Conservation (phyloP, 805 yeast genomes). For the Jamesozyma lodderae region DNA sequence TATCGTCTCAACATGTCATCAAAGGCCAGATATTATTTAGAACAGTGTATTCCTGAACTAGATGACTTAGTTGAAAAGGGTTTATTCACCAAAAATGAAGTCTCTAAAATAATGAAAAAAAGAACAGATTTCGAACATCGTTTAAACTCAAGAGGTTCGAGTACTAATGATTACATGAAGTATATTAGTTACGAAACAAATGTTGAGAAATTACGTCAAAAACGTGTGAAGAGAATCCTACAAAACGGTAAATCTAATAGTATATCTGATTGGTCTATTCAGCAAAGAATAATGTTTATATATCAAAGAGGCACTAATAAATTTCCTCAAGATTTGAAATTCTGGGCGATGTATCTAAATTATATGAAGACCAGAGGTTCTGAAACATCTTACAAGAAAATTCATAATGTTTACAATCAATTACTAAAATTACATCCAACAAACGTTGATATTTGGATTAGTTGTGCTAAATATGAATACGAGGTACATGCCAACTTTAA, state of each 20-base stretch:
- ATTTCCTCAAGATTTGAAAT: conserved; percentile 63
- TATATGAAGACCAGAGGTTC: conserved; percentile 47
- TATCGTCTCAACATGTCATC: conserved; percentile 45
- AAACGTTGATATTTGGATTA: conserved; percentile 82
- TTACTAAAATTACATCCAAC: conserved; percentile 84
- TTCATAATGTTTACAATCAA: conserved; percentile 67
- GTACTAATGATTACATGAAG: conserved; percentile 62
- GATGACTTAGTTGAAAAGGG: conserved; percentile 79
- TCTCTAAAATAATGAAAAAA: conserved; percentile 76
- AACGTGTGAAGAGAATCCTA: conserved; percentile 56
- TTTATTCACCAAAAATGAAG: conserved; percentile 73
- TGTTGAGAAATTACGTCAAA: conserved; percentile 66
- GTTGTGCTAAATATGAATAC: conserved; percentile 90
- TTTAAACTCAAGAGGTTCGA: conserved; percentile 73
- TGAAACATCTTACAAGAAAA: conserved; percentile 57
- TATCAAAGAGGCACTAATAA: conserved; percentile 74
- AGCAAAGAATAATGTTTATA: conserved; percentile 69
- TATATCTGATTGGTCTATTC: conserved; percentile 80
- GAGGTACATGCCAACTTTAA: conserved; percentile 81
- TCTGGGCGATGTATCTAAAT: conserved; percentile 72
- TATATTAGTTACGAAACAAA: conserved; percentile 76
- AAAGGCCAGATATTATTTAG: conserved; percentile 47
- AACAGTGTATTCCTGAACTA: conserved; percentile 79
- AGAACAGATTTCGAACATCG: conserved; percentile 95
- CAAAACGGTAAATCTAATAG: conserved; percentile 51